phyloP scores from a whole-genome alignment of 257 asterid genomes.

The Euphrasia confusa region DNA sequence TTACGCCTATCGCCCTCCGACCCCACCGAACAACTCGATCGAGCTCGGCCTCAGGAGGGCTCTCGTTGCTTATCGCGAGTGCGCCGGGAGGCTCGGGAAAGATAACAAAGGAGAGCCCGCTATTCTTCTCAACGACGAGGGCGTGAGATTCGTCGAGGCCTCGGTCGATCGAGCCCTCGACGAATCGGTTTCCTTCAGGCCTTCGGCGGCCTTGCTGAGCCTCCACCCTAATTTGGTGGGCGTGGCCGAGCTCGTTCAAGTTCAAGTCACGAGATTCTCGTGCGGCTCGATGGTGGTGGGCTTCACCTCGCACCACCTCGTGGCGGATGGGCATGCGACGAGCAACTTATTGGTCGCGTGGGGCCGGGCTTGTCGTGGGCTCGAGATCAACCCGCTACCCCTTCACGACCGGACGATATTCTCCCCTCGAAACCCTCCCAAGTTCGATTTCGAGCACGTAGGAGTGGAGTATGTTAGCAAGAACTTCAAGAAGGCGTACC shows the following conservation, averaged over 20 bases:
- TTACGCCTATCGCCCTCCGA: constrained; percentile 75
- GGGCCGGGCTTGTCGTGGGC: constrained; percentile 69
- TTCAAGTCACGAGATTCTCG: constrained; percentile 65
- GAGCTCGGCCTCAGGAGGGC: constrained; percentile 65
- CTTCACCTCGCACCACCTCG: constrained; percentile 69
- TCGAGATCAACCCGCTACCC: constrained; percentile 41
- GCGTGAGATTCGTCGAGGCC: constrained; percentile 78
- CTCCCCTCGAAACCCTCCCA: constrained; percentile 52
- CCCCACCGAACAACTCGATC: constrained; percentile 42
- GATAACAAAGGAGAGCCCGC: constrained; percentile 38
- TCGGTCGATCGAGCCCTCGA: constrained; percentile 46
- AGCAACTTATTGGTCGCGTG: constrained; percentile 77
- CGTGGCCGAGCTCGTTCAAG: constrained; percentile 59
- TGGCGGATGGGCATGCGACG: constrained; percentile 70
- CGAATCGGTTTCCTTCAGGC: constrained; percentile 34
- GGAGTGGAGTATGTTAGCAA: constrained; percentile 50
- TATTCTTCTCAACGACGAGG: constrained; percentile 59
- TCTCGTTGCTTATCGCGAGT: constrained; percentile 48
- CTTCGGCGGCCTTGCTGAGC: constrained; percentile 47
- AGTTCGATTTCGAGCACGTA: constrained; percentile 49
- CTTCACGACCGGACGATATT: constrained; percentile 52
- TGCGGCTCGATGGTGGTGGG: constrained; percentile 86
- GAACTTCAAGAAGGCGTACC: constrained; percentile 30
- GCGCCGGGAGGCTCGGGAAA: constrained; percentile 73
- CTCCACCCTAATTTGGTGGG: constrained; percentile 62